Evolutionary conservation across 2,329 filamentous ascomycete genomes (phyloP).

Genomic region (Hypoxylon sp.): DNA sequence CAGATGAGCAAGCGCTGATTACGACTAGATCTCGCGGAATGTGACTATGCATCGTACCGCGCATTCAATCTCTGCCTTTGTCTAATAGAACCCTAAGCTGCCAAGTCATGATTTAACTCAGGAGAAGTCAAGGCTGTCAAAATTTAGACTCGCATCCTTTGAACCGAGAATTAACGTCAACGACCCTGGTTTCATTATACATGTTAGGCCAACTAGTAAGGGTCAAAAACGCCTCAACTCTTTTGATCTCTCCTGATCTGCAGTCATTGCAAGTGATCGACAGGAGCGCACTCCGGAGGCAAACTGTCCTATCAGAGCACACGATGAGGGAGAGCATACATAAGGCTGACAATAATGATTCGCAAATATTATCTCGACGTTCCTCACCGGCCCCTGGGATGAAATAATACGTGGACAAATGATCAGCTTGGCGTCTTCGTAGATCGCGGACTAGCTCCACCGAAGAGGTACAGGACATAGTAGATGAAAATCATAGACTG

Average conservation of each 20-base stretch:
- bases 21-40: slow-evolving; percentile 18
- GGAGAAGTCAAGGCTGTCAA: slow-evolving; percentile 17
- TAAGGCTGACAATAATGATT: neutral
- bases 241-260: neutral
- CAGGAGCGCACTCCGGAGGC: neutral
- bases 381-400: neutral
- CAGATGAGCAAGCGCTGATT: slow-evolving; percentile 9
- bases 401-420: neutral
- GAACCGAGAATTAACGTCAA: neutral
- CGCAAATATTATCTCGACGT: neutral
- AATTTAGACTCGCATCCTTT: neutral
- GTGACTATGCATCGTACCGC: slow-evolving; percentile 9
- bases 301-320: neutral
- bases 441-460: slow-evolving; percentile 1
- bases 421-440: neutral
- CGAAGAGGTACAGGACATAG: neutral
- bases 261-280: neutral
- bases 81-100: neutral
- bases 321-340: neutral
- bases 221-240: neutral
- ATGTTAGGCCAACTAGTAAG: neutral
- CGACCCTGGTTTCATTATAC: neutral
- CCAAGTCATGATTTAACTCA: neutral
- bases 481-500: neutral
- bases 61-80: slow-evolving; percentile 4